phyloP scores from a whole-genome alignment of 192 early-diverging fungal species.

The Coemansia biformis region DNA sequence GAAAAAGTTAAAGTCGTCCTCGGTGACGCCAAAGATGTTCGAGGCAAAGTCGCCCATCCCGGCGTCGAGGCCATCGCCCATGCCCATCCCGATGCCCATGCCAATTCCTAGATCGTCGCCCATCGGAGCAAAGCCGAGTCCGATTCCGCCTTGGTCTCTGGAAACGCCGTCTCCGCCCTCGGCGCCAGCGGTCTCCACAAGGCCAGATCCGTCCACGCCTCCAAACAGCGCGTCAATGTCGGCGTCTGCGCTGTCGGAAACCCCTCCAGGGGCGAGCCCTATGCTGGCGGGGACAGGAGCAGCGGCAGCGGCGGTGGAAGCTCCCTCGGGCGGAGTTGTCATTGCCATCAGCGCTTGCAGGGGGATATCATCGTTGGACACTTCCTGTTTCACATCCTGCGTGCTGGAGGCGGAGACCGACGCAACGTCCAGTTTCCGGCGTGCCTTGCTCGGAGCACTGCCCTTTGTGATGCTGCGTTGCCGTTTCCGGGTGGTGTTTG shows the following conservation, averaged over 20 bases:
- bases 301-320: too few relatives aligned
- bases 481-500: constrained; percentile 30
- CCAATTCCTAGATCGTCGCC: constrained; percentile 35
- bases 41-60: constrained; percentile 31
- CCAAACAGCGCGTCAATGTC: constrained; percentile 44
- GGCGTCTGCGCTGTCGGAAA: background rate
- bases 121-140: constrained; percentile 12
- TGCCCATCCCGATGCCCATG: constrained; percentile 37
- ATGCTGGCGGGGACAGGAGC: too few relatives aligned
- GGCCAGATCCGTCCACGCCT: constrained; percentile 7
- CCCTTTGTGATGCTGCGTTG: constrained; percentile 39
- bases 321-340: background rate
- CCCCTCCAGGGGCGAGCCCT: too few relatives aligned
- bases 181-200: too few relatives aligned
- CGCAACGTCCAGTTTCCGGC: constrained; percentile 29
- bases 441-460: constrained; percentile 26
- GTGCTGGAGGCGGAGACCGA: too few relatives aligned
- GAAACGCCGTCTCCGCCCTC: too few relatives aligned
- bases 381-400: constrained; percentile 5
- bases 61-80: constrained; percentile 22
- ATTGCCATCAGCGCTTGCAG: constrained; percentile 15
- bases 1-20: constrained; percentile 50
- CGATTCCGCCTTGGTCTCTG: constrained; percentile 7
- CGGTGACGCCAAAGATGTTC: constrained; percentile 48
- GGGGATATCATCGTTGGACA: constrained; percentile 23